A percentile compares a stretch with the other conserved stretches of the same genome.
Evolutionary conservation across 73 alveolate species (phyloP).

Genomic region (Uronychia binucleata): DNA sequence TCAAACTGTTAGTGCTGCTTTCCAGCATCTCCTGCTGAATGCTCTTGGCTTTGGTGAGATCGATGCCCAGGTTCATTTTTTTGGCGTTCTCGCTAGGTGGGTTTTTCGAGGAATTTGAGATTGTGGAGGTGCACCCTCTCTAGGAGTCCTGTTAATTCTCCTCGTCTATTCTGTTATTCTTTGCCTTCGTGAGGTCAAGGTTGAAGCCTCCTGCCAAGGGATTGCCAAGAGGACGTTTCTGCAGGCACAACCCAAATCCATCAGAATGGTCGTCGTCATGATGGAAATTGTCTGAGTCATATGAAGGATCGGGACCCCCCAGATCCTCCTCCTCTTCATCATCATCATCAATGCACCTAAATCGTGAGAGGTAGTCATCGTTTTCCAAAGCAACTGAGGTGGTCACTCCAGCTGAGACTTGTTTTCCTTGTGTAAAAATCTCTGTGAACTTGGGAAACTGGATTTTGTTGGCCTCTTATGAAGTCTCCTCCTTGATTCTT

Average conservation of each 20-base stretch:
- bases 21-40: slow-evolving; percentile 20
- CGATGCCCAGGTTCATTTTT: slow-evolving; percentile 38
- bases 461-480: neutral
- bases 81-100: neutral
- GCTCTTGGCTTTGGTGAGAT: slow-evolving; percentile 58
- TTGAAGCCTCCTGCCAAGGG: neutral
- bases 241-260: too few relatives aligned
- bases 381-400: too few relatives aligned
- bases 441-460: neutral
- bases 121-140: neutral
- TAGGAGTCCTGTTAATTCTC: neutral
- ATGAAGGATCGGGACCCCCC: neutral
- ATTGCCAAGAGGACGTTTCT: neutral
- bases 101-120: neutral
- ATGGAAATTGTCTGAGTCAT: neutral
- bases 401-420: too few relatives aligned
- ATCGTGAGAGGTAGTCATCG: neutral
- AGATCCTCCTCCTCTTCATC: neutral
- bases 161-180: neutral
- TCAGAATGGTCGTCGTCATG: neutral
- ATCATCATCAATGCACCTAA: neutral
- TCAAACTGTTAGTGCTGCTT: slow-evolving; percentile 32
- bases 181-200: neutral
- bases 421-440: neutral
- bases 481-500: neutral